Evolutionary conservation across 163 green algal genomes (phyloP).

Genomic region (Chlamydomonas reinhardtii): DNA sequence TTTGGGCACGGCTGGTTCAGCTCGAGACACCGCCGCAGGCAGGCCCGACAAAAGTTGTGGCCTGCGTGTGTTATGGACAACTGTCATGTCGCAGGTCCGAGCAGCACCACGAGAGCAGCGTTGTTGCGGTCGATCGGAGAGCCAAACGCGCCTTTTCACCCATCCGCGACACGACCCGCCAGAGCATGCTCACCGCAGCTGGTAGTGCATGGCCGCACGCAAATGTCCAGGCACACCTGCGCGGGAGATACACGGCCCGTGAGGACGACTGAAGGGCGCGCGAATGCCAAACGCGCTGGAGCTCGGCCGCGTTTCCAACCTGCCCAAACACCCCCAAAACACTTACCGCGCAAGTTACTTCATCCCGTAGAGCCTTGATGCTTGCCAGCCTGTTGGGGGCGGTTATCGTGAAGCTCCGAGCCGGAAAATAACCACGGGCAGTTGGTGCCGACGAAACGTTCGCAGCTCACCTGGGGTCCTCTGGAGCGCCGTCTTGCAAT

Average conservation of each 20-base stretch:
- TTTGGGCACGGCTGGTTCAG: constrained; percentile 65
- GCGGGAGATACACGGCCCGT: not conserved
- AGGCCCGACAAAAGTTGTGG: constrained; percentile 68
- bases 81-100: not conserved
- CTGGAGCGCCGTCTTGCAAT: not conserved
- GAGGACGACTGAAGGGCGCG: not conserved
- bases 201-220: constrained; percentile 63
- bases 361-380: constrained; percentile 45
- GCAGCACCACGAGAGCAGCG: no score
- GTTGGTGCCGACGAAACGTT: not conserved
- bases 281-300: no score
- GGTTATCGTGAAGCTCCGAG: not conserved
- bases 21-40: constrained; percentile 53
- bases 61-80: constrained; percentile 37
- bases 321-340: not conserved
- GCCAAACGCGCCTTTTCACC: no score
- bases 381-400: not conserved
- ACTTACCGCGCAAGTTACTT: constrained; percentile 47
- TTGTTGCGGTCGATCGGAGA: no score
- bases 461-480: not conserved
- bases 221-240: constrained; percentile 71
- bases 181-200: constrained; percentile 71
- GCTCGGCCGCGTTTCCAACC: no score
- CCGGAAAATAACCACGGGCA: not conserved
- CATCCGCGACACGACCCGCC: no score